Evolutionary conservation across 306 rosid genomes (phyloP), one percentile per base, ranked within the genome.

Genomic region (Trifolium repens): DNA sequence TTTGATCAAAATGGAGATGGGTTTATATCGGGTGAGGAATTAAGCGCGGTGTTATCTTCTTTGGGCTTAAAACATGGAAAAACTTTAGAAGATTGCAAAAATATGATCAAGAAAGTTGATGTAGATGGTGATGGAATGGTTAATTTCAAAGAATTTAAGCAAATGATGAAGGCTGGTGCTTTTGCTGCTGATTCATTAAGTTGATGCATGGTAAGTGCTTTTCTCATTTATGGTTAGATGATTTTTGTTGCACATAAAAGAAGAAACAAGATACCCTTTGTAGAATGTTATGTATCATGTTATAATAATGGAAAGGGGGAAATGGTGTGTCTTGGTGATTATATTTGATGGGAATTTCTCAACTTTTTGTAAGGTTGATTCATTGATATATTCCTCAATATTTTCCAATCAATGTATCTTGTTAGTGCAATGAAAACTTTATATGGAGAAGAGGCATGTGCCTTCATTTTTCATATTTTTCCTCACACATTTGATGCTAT

Each of bases 1-100:
- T 81, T 85, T 8, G 88, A 85, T 67, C 88, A 85, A 81, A 81
- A 81, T 12, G 82, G 82, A 8, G 88, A 85, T 52, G 88, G 88
- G 24, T 85, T 75, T 37, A 81, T 81, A 5, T 42, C 83, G 1
- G 88, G 82, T 2, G 86, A 85, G 43, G 88, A 85, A 72, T 67
- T 85, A 60, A 79, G 88, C 4, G 46, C 71, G 1, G 86, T 85
- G 24, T 75, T 85, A 9, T 69, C 68, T 10, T 85, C 88, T 10
- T 60, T 85, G 49, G 88, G 88, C 0, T 17, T 81, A 47, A 78
- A 78, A 24, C 40, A 78, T 26, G 84, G 84, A 1, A 85, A 71
- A 44, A 70, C 77, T 0, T 0, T 81, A 19, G 85, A 85, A 47
- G 85, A 85, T 62, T 85, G 88, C 71, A 66, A 59, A 34, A 78